Evolutionary conservation across 345 rosid species (phyloP), one percentile per base, ranked within the genome.

Genomic region (Noccaea bulbosa): DNA sequence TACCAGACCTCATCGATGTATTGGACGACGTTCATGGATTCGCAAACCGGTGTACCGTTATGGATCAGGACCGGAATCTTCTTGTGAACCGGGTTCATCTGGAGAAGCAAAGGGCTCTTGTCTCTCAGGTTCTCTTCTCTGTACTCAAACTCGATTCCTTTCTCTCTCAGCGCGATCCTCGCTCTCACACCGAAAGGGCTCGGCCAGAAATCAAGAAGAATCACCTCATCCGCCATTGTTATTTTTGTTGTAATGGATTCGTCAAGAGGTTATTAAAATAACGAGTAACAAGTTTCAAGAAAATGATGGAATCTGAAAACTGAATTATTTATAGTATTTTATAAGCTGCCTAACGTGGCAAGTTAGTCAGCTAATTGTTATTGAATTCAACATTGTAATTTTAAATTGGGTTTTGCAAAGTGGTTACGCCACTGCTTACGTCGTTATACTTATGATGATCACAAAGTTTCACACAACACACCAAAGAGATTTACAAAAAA

Each of bases 1-100:
- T 64, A 17, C 79, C 79, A 76, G 30, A 70, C 71, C 54, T 76
- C 75, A 11, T 76, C 79, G 8, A 76, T 56, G 71, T 76, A 76
- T 41, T 76, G 52, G 3, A 76, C 58, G 3, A 62, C 35, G 71
- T 61, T 55, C 71, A 69, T 55, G 37, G 75, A 75, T 50, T 76
- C 79, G 4, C 75, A 69, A 11, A 76, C 55, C 20, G 79, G 62
- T 53, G 48, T 62, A 32, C 79, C 75, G 11, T 76, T 63, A 11
- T 76, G 79, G 45, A 76, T 69, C 2, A 63, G 66, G 63, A 76
- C 75, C 43, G 75, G 79, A n/a, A 69, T 76, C 46, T 24, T 69
- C 54, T 76, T 76, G 53, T 76, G 65, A 32, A 76, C 8, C 11
- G 79, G 79, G 10, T 76, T 76, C 66, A 63, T 69, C 24, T 63